Percentiles rank a stretch among this genome's conserved stretches.
phyloP scores from a whole-genome alignment of 208 protist genomes.

The Trypanosoma boissoni region DNA sequence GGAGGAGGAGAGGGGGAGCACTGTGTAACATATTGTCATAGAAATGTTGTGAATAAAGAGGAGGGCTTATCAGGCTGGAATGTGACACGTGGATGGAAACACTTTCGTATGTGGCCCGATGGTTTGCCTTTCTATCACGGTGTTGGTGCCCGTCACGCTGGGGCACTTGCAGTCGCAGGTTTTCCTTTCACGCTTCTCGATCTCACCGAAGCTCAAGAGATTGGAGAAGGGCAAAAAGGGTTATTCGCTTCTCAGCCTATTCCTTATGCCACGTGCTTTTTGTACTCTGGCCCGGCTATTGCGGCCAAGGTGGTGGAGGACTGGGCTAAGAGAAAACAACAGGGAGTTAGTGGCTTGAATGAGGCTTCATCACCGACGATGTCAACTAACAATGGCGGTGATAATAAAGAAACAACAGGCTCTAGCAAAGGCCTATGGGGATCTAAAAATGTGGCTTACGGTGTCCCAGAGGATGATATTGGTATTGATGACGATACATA shows the following conservation, averaged over 20 bases:
- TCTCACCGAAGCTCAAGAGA: conserved; percentile 47
- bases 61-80: conserved; percentile 15
- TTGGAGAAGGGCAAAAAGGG: conserved; percentile 60
- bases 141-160: conserved; percentile 58
- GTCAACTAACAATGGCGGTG: conserved; percentile 2
- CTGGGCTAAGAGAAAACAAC: conserved; percentile 2
- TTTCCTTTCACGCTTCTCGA: conserved; percentile 80
- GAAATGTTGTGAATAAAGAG: too few species aligned
- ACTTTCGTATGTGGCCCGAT: conserved; percentile 51
- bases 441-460: conserved; percentile 10
- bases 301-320: conserved; percentile 56
- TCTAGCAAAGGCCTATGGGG: too few species aligned
- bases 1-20: too few species aligned
- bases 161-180: conserved; percentile 33
- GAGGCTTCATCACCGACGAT: neutral
- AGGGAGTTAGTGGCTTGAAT: neutral
- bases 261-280: conserved; percentile 77
- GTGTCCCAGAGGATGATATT: conserved; percentile 31
- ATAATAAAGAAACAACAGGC: too few species aligned
- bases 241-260: conserved; percentile 52
- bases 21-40: too few species aligned
- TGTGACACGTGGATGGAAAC: conserved; percentile 46
- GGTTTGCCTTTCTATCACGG: conserved; percentile 70
- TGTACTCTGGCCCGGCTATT: conserved; percentile 68
- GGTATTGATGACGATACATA: conserved; percentile 77